These are phyloP conservation scores for Mortierella sp. DNA, from an alignment of 371 early-diverging fungal genomes.

Conservation along the genomic window DNA sequence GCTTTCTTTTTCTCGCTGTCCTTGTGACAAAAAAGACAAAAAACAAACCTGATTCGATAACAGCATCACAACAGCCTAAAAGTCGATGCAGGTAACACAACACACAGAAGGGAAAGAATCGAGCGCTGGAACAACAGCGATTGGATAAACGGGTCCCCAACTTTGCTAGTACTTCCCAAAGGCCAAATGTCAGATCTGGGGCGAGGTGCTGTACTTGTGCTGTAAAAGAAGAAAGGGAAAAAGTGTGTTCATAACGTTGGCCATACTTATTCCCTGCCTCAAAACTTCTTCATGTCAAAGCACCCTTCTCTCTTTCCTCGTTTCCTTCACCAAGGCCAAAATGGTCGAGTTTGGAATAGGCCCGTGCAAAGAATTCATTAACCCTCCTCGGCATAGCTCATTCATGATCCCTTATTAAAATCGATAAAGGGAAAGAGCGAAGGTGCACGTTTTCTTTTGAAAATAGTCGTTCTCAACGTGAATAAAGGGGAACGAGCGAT, in stretches of 20 bases:
- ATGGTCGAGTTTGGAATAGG: constrained; percentile 6
- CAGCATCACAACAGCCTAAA: background rate
- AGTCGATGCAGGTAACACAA: background rate
- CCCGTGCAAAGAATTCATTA: background rate
- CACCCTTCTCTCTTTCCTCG: background rate
- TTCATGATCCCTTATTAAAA: too few species aligned
- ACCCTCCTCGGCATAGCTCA: too few species aligned
- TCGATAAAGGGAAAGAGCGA: too few species aligned
- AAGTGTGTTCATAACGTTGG: too few species aligned
- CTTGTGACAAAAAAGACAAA: constrained; percentile 5
- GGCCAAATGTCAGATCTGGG: too few species aligned
- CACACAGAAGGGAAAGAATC: background rate
- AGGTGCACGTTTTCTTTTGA: too few species aligned
- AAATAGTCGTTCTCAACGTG: too few species aligned
- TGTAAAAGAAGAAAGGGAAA: background rate
- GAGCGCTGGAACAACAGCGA: constrained; percentile 1
- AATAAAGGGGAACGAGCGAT: too few species aligned
- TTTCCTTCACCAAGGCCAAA: background rate
- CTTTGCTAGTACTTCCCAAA: background rate
- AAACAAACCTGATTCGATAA: background rate
- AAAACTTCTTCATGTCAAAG: too few species aligned
- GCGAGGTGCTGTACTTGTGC: background rate
- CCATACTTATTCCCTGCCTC: background rate
- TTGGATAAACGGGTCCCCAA: background rate
- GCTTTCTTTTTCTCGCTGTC: background rate